Evolutionary conservation across 2,329 filamentous ascomycete genomes (phyloP).

Genomic region (Dactylonectria estremocensis): DNA sequence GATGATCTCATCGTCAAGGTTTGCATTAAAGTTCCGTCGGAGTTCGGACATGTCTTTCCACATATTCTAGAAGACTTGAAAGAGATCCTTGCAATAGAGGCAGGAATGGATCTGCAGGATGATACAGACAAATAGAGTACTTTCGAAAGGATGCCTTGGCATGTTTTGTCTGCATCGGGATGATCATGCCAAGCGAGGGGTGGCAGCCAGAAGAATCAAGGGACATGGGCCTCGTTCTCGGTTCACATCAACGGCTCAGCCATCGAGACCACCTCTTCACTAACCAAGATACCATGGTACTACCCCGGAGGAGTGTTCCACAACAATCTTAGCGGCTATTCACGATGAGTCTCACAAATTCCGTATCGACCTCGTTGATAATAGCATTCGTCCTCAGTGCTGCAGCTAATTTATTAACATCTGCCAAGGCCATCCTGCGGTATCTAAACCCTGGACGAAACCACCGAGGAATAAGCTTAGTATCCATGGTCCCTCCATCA

Average conservation of each 20-base stretch:
- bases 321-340: no score
- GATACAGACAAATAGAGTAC: background rate
- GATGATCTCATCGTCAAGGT: constrained; percentile 6
- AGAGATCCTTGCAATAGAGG: background rate
- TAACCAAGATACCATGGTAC: no score
- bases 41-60: background rate
- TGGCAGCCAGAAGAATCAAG: no score
- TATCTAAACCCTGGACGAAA: constrained; percentile 6
- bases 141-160: background rate
- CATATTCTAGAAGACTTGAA: background rate
- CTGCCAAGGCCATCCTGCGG: background rate
- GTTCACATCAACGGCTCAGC: no score
- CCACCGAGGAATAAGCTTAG: background rate
- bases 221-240: no score
- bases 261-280: no score
- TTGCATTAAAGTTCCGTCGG: background rate
- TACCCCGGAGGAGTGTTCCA: no score
- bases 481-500: background rate
- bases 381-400: background rate
- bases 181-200: no score
- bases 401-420: background rate
- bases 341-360: constrained; percentile 4
- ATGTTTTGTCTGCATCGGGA: background rate
- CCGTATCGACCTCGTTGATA: background rate
- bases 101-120: background rate